A percentile compares a stretch with the other conserved stretches of the same genome.
phyloP scores from a whole-genome alignment of 176 grass and related monocot species.

The Urochloa ruziziensis region DNA sequence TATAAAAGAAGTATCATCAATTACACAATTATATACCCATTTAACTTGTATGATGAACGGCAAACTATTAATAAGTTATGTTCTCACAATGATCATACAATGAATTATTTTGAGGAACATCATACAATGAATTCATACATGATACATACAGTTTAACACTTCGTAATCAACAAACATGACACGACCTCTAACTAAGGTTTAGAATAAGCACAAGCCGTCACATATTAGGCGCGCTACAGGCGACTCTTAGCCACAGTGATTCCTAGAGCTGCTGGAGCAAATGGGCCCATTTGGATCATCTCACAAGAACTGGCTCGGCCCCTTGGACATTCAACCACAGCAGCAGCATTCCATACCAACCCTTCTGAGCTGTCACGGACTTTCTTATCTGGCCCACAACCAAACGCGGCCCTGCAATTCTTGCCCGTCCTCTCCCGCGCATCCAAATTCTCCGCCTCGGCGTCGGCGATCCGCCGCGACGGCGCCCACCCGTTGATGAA shows the following conservation, averaged over 20 bases:
- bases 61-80: too few species aligned
- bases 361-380: neutral
- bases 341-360: too few species aligned
- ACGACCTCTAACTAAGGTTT: neutral
- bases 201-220: neutral
- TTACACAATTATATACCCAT: too few species aligned
- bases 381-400: neutral
- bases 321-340: too few species aligned
- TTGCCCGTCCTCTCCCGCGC: neutral
- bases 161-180: neutral
- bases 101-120: too few species aligned
- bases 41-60: too few species aligned
- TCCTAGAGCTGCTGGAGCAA: neutral
- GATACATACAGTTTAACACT: neutral
- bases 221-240: too few species aligned
- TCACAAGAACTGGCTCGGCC: neutral
- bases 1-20: too few species aligned
- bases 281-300: neutral
- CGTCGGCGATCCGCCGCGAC: neutral
- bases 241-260: neutral
- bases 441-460: neutral
- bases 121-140: neutral
- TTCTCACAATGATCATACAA: too few species aligned
- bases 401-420: neutral
- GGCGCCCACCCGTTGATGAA: neutral